Percentiles rank a stretch among this genome's conserved stretches.
Evolutionary conservation across 495 filamentous ascomycete genomes (phyloP).

Genomic region (Daldinia concentrica): DNA sequence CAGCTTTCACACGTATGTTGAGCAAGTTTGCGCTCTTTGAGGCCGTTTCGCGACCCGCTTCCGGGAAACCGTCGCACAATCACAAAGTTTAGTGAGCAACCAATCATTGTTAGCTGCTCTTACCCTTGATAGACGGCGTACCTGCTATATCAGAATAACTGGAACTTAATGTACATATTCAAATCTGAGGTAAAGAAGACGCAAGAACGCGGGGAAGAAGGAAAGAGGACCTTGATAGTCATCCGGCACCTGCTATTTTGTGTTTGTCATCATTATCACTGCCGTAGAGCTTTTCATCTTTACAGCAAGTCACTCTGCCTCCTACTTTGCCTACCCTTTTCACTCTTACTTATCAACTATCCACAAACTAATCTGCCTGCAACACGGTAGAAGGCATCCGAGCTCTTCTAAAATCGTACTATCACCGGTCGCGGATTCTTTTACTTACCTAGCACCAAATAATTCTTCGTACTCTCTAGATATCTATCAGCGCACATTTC

Average conservation of each 20-base stretch:
- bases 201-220: conserved; percentile 23
- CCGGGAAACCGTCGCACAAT: conserved; percentile 6
- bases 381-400: not conserved
- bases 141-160: not conserved
- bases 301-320: conserved; percentile 10
- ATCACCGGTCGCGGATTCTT: not conserved
- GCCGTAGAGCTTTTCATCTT: conserved; percentile 12
- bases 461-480: not conserved
- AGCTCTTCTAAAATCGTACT: not conserved
- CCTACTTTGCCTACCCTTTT: not conserved
- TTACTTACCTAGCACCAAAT: not conserved
- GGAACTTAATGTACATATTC: not conserved
- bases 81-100: not conserved
- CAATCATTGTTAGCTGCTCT: not conserved
- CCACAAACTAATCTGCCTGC: not conserved
- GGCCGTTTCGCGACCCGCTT: conserved; percentile 39
- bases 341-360: conserved; percentile 4
- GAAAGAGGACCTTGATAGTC: conserved; percentile 37
- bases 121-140: not conserved
- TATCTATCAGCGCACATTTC: conserved; percentile 8
- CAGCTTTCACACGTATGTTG: conserved; percentile 19
- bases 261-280: conserved; percentile 18
- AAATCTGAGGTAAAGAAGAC: conserved; percentile 1
- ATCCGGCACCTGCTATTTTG: not conserved
- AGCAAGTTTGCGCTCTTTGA: conserved; percentile 46